Conservation (phyloP, 2,329 filamentous ascomycete species). For the Furcasterigmium sp. region DNA sequence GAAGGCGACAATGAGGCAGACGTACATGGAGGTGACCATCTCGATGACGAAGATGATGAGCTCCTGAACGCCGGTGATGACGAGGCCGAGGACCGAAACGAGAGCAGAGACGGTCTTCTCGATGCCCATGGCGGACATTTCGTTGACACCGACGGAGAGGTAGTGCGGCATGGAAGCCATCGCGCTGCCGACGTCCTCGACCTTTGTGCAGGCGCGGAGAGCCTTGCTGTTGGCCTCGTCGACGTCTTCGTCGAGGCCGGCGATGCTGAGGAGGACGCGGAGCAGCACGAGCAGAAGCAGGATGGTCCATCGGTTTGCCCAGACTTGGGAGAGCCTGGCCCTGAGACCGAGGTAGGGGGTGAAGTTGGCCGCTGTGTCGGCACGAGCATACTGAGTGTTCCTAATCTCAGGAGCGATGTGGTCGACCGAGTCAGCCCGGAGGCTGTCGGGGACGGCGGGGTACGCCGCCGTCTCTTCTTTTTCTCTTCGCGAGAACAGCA, state of each 20-base stretch:
- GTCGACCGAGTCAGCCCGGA: conserved; percentile 30
- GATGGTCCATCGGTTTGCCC: conserved; percentile 97
- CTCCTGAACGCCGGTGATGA: conserved; percentile 77
- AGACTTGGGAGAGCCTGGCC: conserved; percentile 87
- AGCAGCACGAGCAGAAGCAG: conserved; percentile 81
- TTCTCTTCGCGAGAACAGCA: conserved; percentile 29
- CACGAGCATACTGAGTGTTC: conserved; percentile 23
- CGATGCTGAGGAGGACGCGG: conserved; percentile 71
- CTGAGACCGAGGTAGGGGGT: conserved; percentile 91
- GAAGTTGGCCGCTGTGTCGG: conserved; percentile 61
- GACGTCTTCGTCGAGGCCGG: conserved; percentile 68
- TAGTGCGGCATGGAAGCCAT: conserved; percentile 99
- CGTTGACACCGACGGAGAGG: conserved; percentile 82
- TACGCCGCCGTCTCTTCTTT: conserved; percentile 21
- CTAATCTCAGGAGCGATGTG: conserved; percentile 20
- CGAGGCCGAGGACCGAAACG: conserved; percentile 71
- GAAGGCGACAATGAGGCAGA: conserved; percentile 81
- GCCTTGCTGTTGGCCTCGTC: conserved; percentile 74
- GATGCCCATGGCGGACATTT: conserved; percentile 73
- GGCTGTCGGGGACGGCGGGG: conserved; percentile 29
- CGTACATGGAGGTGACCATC: conserved; percentile 83
- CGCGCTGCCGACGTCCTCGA: conserved; percentile 86
- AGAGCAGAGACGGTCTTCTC: conserved; percentile 76
- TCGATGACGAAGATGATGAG: conserved; percentile 91
- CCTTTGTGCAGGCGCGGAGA: conserved; percentile 81